A percentile compares a stretch with the other conserved stretches of the same genome.
Evolutionary conservation across 768 basidiomycete species (phyloP).

Genomic region (Leucocoprinus sp.): DNA sequence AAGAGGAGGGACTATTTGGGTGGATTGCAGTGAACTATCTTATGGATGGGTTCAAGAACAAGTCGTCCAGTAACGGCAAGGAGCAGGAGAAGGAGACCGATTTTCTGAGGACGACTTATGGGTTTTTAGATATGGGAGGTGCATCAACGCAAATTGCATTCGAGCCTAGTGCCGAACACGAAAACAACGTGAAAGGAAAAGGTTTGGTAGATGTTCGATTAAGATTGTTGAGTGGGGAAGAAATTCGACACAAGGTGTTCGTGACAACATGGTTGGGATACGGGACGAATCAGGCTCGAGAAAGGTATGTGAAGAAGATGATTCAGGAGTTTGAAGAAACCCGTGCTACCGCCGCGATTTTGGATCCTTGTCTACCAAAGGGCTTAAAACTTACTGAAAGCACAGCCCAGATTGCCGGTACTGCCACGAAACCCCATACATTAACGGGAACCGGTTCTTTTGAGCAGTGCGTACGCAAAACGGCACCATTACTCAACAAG

Average conservation of each 20-base stretch:
- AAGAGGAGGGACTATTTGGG: constrained; percentile 96
- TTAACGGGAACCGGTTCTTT: constrained; percentile 88
- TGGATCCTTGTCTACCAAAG: constrained; percentile 88
- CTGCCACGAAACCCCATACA: constrained; percentile 41
- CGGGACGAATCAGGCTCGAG: constrained; percentile 94
- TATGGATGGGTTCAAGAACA: constrained; percentile 83
- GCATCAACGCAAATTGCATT: constrained; percentile 99
- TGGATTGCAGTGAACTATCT: constrained; percentile 99
- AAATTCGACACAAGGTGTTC: constrained; percentile 87
- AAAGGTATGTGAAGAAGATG: constrained; percentile 75
- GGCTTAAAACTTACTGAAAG: constrained; percentile 55
- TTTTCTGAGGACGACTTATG: constrained; percentile 66
- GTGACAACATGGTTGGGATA: constrained; percentile 99
- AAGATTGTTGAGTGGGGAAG: constrained; percentile 74
- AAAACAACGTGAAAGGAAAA: constrained; percentile 47
- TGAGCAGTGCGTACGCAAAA: constrained; percentile 66
- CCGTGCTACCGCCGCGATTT: constrained; percentile 29
- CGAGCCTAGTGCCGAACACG: constrained; percentile 65
- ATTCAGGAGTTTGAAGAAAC: constrained; percentile 49
- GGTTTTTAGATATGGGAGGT: constrained; percentile 98
- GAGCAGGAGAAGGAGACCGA: constrained; percentile 6
- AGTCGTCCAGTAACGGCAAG: background rate
- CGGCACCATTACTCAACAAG: constrained; percentile 78
- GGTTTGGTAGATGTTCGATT: constrained; percentile 76
- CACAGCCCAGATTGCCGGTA: constrained; percentile 35